Conservation (phyloP, 495 filamentous ascomycete genomes). For the Paragyromitra xinjiangensis region DNA sequence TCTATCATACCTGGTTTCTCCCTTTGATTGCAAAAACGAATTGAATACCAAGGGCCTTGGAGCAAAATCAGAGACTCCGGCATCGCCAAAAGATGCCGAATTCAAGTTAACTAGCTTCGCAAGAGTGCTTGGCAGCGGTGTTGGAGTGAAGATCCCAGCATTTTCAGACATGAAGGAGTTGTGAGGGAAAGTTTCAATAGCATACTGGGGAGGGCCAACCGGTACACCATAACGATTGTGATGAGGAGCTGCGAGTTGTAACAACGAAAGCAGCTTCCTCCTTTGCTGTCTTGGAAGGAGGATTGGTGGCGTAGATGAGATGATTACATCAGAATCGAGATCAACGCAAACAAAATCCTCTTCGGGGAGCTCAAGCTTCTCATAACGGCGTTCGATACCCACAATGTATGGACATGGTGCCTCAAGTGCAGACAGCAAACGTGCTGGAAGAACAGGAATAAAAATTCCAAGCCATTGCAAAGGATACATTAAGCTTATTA, state of each 20-base stretch:
- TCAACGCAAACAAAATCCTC: slow-evolving; percentile 97
- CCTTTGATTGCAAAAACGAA: slow-evolving; percentile 81
- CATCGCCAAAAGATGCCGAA: slow-evolving; percentile 81
- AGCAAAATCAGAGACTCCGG: slow-evolving; percentile 63
- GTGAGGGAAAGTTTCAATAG: slow-evolving; percentile 87
- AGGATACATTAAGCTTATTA: slow-evolving; percentile 86
- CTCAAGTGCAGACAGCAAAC: slow-evolving; percentile 86
- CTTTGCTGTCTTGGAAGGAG: slow-evolving; percentile 87
- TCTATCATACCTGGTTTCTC: slow-evolving; percentile 73
- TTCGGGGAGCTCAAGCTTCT: slow-evolving; percentile 89
- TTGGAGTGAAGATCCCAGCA: slow-evolving; percentile 75
- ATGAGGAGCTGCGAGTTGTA: slow-evolving; percentile 90
- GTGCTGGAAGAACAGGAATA: slow-evolving; percentile 88
- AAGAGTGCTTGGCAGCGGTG: slow-evolving; percentile 73
- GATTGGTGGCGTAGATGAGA: slow-evolving; percentile 75
- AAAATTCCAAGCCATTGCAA: slow-evolving; percentile 91
- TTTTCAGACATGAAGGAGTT: slow-evolving; percentile 90
- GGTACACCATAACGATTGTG: slow-evolving; percentile 86
- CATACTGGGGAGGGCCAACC: slow-evolving; percentile 89
- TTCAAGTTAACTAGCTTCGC: slow-evolving; percentile 87
- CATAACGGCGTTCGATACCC: slow-evolving; percentile 92
- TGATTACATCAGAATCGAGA: slow-evolving; percentile 86
- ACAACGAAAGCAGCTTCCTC: slow-evolving; percentile 83
- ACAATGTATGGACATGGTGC: slow-evolving; percentile 97
- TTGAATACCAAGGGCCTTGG: slow-evolving; percentile 79